Percentiles rank a stretch among this genome's conserved stretches.
Evolutionary conservation across 805 yeast genomes (phyloP).

Genomic region (Aciculoconidium aculeatum): DNA sequence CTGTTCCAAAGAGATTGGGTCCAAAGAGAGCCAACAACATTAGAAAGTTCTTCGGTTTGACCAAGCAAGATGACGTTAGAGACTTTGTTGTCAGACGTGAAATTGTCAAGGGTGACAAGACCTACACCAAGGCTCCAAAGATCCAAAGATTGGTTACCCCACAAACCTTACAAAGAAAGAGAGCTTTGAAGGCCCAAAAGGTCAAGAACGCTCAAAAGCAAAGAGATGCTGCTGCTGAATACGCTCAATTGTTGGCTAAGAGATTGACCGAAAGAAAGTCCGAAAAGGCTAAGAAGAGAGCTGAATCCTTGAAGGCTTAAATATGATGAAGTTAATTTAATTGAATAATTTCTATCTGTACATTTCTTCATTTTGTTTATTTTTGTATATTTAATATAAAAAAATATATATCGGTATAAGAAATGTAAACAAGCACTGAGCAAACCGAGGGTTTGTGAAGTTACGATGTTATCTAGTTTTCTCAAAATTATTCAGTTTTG

Average conservation of each 20-base stretch:
- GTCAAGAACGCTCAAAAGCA: conserved; percentile 95
- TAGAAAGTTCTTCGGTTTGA: conserved; percentile 98
- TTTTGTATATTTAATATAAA: conserved; percentile 20
- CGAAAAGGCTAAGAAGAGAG: conserved; percentile 99
- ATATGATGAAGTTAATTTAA: too few relatives aligned
- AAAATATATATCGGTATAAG: conserved; percentile 3
- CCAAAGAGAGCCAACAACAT: conserved; percentile 99
- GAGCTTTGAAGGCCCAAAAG: conserved; percentile 91
- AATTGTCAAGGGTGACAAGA: conserved; percentile 95
- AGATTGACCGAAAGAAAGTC: conserved; percentile 98
- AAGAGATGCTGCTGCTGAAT: conserved; percentile 99
- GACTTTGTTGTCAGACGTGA: conserved; percentile 95
- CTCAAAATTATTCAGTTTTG: conserved; percentile 1
- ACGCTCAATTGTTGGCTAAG: conserved; percentile 97
- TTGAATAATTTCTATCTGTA: conserved; percentile 2
- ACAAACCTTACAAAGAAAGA: conserved; percentile 98
- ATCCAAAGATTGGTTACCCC: conserved; percentile 99
- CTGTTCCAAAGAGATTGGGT: conserved; percentile 98
- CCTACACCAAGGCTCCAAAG: conserved; percentile 99
- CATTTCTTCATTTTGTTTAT: conserved; percentile 9
- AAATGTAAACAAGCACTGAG: too few relatives aligned
- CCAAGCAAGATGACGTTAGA: conserved; percentile 85
- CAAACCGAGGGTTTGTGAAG: too few relatives aligned
- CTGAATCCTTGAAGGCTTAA: conserved; percentile 95
- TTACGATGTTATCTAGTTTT: too few relatives aligned